phyloP scores from a whole-genome alignment of 2,329 filamentous ascomycete genomes.

The Eutypella sp. region DNA sequence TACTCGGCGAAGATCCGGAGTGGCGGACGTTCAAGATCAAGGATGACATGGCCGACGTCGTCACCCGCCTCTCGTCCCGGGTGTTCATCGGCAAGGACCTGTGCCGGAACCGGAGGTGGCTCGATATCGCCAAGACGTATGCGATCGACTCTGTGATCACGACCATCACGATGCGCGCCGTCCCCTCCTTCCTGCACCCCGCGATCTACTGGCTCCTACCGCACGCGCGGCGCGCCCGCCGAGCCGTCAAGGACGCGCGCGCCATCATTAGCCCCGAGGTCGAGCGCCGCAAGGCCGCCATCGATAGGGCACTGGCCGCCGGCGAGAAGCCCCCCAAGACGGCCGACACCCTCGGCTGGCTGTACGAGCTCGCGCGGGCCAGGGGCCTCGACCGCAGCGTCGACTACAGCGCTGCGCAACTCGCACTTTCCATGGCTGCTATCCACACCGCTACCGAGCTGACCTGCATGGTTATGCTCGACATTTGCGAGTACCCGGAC shows the following conservation, averaged over 20 bases:
- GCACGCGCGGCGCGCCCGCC: conserved; percentile 30
- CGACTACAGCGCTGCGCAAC: conserved; percentile 28
- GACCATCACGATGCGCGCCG: conserved; percentile 33
- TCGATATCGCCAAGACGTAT: conserved; percentile 38
- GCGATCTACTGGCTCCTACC: conserved; percentile 42
- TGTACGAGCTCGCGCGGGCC: conserved; percentile 32
- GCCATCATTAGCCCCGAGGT: conserved; percentile 31
- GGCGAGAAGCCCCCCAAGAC: conserved; percentile 28
- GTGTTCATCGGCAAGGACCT: conserved; percentile 42
- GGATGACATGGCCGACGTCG: conserved; percentile 33
- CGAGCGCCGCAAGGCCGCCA: conserved; percentile 19
- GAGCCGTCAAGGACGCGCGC: conserved; percentile 31
- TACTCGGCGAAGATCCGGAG: conserved; percentile 28
- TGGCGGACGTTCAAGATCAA: conserved; percentile 35
- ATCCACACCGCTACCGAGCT: conserved; percentile 38
- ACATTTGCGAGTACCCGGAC: conserved; percentile 39
- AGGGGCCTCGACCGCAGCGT: conserved; percentile 10
- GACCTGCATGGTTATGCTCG: conserved; percentile 32
- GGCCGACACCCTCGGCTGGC: conserved; percentile 39
- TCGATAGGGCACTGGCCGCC: conserved; percentile 18
- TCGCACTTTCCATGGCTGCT: conserved; percentile 32
- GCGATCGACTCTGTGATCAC: conserved; percentile 34
- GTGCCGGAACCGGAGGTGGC: conserved; percentile 43
- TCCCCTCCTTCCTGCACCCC: conserved; percentile 34
- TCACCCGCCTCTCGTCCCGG: conserved; percentile 44